phyloP scores from a whole-genome alignment of 2,329 filamentous ascomycete genomes.

The Pseudogymnoascus sp. region DNA sequence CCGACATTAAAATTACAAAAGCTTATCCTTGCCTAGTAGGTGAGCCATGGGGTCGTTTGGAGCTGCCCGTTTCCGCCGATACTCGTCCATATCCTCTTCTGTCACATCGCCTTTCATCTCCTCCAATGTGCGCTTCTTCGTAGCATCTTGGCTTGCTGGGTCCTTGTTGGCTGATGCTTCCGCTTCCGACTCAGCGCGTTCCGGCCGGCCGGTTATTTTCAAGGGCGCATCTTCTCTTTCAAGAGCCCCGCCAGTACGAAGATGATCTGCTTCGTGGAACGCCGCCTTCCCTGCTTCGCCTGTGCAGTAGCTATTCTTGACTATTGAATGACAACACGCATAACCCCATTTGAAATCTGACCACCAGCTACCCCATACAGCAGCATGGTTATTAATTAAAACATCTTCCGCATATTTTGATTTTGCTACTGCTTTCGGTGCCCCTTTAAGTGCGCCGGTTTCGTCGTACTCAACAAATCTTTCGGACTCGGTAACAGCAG shows the following conservation, averaged over 20 bases:
- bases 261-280: slow-evolving; percentile 66
- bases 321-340: slow-evolving; percentile 83
- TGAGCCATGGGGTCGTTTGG: slow-evolving; percentile 83
- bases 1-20: slow-evolving; percentile 37
- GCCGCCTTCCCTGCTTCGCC: slow-evolving; percentile 79
- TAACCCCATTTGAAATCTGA: slow-evolving; percentile 92
- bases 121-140: slow-evolving; percentile 67
- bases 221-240: slow-evolving; percentile 24
- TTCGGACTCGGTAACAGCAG: slow-evolving; percentile 73
- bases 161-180: slow-evolving; percentile 16
- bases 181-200: slow-evolving; percentile 18
- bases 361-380: slow-evolving; percentile 98
- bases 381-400: slow-evolving; percentile 80
- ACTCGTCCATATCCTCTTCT: slow-evolving; percentile 81
- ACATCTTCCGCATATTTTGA: slow-evolving; percentile 92
- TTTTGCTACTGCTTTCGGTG: slow-evolving; percentile 64
- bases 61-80: slow-evolving; percentile 65
- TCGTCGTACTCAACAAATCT: slow-evolving; percentile 92
- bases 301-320: slow-evolving; percentile 97
- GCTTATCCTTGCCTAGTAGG: slow-evolving; percentile 66
- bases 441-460: slow-evolving; percentile 81
- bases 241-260: slow-evolving; percentile 40
- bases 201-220: slow-evolving; percentile 17
- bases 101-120: slow-evolving; percentile 73
- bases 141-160: slow-evolving; percentile 18